phyloP scores from a whole-genome alignment of 352 stramenopile genomes.

The Phytophthora ohioensis region DNA sequence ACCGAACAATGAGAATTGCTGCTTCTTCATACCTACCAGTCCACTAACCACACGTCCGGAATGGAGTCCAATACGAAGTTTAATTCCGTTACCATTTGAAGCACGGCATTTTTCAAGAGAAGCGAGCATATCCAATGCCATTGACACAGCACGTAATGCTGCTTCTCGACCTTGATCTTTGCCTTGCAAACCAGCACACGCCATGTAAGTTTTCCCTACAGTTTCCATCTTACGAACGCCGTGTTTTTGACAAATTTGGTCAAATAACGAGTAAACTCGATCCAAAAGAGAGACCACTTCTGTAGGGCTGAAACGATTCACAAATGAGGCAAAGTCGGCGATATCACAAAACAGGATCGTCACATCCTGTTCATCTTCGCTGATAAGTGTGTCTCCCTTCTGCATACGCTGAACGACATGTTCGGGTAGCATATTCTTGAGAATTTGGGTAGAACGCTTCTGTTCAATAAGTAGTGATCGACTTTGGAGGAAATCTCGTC shows the following conservation, averaged over 20 bases:
- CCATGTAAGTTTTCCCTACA: conserved; percentile 94
- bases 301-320: conserved; percentile 77
- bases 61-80: conserved; percentile 93
- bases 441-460: conserved; percentile 79
- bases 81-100: conserved; percentile 85
- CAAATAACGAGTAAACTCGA: conserved; percentile 93
- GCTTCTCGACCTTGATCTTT: conserved; percentile 81
- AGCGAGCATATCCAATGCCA: conserved; percentile 82
- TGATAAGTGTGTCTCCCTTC: conserved; percentile 83
- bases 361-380: conserved; percentile 89
- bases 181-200: conserved; percentile 83
- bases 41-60: conserved; percentile 89
- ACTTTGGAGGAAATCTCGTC: conserved; percentile 84
- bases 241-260: conserved; percentile 92
- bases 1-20: conserved; percentile 94
- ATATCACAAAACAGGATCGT: conserved; percentile 91
- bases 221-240: conserved; percentile 94
- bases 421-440: conserved; percentile 89
- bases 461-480: conserved; percentile 82
- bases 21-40: conserved; percentile 93
- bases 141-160: conserved; percentile 75
- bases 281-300: conserved; percentile 90
- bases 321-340: conserved; percentile 80
- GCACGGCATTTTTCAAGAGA: conserved; percentile 74
- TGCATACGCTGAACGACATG: conserved; percentile 89